These are phyloP conservation scores for Teratosphaeria destructans DNA, from an alignment of 2,329 filamentous ascomycete species.

Conservation along the genomic window DNA sequence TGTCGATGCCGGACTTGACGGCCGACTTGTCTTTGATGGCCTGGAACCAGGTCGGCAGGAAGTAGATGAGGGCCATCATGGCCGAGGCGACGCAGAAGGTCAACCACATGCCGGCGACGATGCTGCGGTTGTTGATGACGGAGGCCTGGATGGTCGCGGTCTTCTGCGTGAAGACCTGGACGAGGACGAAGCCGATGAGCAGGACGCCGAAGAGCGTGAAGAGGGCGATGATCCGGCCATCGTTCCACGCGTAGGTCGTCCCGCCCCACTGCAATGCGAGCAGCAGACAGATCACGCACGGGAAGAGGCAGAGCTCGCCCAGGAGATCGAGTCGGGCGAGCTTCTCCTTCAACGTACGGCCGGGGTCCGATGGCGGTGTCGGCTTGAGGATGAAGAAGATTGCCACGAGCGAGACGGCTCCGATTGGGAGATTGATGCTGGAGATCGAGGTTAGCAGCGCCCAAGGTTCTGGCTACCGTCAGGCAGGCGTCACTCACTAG, in stretches of 20 bases:
- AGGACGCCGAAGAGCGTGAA: constrained; percentile 34
- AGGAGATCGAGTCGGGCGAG: constrained; percentile 36
- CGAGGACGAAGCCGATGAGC: constrained; percentile 32
- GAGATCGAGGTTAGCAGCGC: constrained; percentile 8
- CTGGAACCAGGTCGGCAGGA: constrained; percentile 37
- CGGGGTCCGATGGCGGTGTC: constrained; percentile 6
- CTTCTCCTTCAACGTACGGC: constrained; percentile 25
- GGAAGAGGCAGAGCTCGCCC: constrained; percentile 31
- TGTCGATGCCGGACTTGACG: constrained; percentile 37
- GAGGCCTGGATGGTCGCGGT: constrained; percentile 34
- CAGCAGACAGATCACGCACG: constrained; percentile 32
- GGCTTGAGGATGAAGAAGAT: constrained; percentile 33
- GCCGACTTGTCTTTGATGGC: constrained; percentile 37
- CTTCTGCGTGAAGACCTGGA: constrained; percentile 34
- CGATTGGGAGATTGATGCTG: constrained; percentile 36
- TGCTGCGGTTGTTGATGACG: constrained; percentile 34
- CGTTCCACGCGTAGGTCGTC: constrained; percentile 31
- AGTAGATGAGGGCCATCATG: constrained; percentile 37
- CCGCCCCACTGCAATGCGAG: constrained; percentile 42
- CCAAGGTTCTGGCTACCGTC: background rate
- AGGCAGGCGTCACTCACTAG: constrained; percentile 5
- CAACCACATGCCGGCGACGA: constrained; percentile 30
- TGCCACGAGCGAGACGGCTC: constrained; percentile 28
- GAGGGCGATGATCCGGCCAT: constrained; percentile 34
- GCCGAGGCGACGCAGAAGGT: constrained; percentile 23